A percentile compares a stretch with the other conserved stretches of the same genome.
Conservation (phyloP, 2,329 filamentous ascomycete genomes). For the Sporothrix pseudoabietina region DNA sequence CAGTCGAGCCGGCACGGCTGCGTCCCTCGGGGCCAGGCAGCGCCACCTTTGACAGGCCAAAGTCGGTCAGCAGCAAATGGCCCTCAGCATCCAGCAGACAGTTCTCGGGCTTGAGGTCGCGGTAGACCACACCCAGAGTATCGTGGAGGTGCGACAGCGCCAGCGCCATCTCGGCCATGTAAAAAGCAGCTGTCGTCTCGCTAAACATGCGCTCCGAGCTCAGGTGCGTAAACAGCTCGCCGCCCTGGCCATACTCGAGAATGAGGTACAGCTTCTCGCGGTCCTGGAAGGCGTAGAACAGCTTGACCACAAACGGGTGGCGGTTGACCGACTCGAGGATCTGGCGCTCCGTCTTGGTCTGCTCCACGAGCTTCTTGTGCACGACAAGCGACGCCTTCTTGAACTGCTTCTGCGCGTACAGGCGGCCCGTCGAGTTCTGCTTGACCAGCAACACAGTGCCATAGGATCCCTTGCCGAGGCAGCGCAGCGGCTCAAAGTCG, state of each 20-base stretch:
- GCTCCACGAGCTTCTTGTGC: slow-evolving; percentile 93
- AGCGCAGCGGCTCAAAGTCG: slow-evolving; percentile 88
- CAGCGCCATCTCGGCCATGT: slow-evolving; percentile 97
- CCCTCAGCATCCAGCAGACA: slow-evolving; percentile 90
- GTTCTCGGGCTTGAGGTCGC: slow-evolving; percentile 97
- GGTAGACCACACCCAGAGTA: slow-evolving; percentile 90
- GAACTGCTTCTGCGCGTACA: slow-evolving; percentile 98
- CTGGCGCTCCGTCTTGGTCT: slow-evolving; percentile 93
- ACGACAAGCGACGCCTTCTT: slow-evolving; percentile 95
- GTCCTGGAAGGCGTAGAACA: slow-evolving; percentile 98
- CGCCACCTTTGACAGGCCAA: slow-evolving; percentile 93
- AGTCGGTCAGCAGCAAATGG: slow-evolving; percentile 92
- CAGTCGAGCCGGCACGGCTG: slow-evolving; percentile 48
- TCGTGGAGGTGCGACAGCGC: slow-evolving; percentile 91
- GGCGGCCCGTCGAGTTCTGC: slow-evolving; percentile 79
- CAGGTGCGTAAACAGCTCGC: slow-evolving; percentile 94
- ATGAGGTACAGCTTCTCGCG: slow-evolving; percentile 97
- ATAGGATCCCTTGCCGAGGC: slow-evolving; percentile 93
- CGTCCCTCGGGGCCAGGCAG: slow-evolving; percentile 45
- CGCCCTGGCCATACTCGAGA: slow-evolving; percentile 94
- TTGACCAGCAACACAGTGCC: slow-evolving; percentile 93
- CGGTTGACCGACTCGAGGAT: slow-evolving; percentile 95
- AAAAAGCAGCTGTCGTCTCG: slow-evolving; percentile 87
- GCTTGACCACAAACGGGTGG: slow-evolving; percentile 96
- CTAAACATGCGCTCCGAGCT: slow-evolving; percentile 93